Evolutionary conservation across 2,329 filamentous ascomycete genomes (phyloP), one percentile per base, ranked within the genome.

Genomic region (Colletotrichum zoysiae): DNA sequence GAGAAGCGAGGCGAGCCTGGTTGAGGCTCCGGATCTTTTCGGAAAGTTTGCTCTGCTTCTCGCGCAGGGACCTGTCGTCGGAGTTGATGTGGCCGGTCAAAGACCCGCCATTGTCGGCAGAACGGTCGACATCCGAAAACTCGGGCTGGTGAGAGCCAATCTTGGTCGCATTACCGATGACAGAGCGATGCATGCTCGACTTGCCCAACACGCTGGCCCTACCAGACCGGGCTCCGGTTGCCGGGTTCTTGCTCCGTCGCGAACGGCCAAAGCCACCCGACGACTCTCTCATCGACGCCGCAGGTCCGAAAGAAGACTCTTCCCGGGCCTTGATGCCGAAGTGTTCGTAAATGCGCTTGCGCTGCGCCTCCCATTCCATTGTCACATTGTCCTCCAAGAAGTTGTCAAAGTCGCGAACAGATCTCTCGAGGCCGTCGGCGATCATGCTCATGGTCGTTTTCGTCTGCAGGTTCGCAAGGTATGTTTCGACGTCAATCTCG

Each of bases 301-400:
- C 78, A 42, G 78, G 74, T 57, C 69, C 78, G 74, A 56, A 80
- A 69, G 76, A 76, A 9, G 78, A 73, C 42, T 86, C 86, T 59
- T 90, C 88, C 33, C 85, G 84, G 7, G 88, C 84, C 78, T 90
- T 92, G 79, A 99, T 92, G 18, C 96, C 96, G 81, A 99, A 98
- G 82, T 99, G 96, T 78, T 97, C 91, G 82, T 98, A 98, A 74
- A 99, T 97, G 75, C 91, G 91, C 81, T 93, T 94, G 74, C 95
- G 92, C 83, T 98, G 95, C 20, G 93, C 92, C 76, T 98, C 95
- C 95, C 96, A 98, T 80, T 98, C 95, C 85, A 97, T 92, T 40
- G 95, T 94, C 61, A 98, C 91, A 78, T 97, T 97, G 77, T 98
- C 95, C 80, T 98, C 95, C 67, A 99, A 86, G 80, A 97, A 98